phyloP scores from a whole-genome alignment of 352 stramenopile species.

The Phytophthora sp. region DNA sequence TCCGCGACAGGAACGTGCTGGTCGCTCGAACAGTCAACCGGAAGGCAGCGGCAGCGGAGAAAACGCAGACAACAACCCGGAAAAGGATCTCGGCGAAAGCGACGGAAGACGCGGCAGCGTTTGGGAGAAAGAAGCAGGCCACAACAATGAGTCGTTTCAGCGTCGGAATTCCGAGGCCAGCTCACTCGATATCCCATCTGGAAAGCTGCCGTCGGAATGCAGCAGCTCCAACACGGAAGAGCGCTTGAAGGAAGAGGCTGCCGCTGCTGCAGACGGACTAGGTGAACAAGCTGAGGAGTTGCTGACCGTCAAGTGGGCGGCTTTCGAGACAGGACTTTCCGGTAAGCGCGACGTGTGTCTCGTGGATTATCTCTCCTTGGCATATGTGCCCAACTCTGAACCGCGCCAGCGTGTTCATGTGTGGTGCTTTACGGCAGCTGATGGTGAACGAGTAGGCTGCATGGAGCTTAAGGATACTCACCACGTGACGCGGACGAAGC shows the following conservation, averaged over 20 bases:
- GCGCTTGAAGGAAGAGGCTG: slow-evolving; percentile 36
- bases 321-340: slow-evolving; percentile 63
- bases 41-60: slow-evolving; percentile 32
- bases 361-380: slow-evolving; percentile 74
- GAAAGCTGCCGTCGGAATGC: slow-evolving; percentile 28
- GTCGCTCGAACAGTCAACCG: slow-evolving; percentile 25
- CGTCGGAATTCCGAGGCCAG: slow-evolving; percentile 37
- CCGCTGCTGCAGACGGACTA: slow-evolving; percentile 27
- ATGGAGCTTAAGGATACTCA: slow-evolving; percentile 81
- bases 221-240: slow-evolving; percentile 34
- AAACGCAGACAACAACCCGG: slow-evolving; percentile 26
- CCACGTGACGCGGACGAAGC: slow-evolving; percentile 52
- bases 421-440: slow-evolving; percentile 79
- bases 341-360: slow-evolving; percentile 75
- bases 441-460: slow-evolving; percentile 80
- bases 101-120: slow-evolving; percentile 33
- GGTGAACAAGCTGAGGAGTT: slow-evolving; percentile 55
- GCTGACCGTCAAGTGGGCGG: slow-evolving; percentile 80
- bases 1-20: slow-evolving; percentile 13
- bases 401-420: slow-evolving; percentile 62
- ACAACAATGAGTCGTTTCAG: slow-evolving; percentile 7
- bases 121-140: slow-evolving; percentile 27
- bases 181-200: slow-evolving; percentile 32
- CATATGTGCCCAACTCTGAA: slow-evolving; percentile 66
- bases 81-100: slow-evolving; percentile 29